Percentiles rank a stretch among this genome's conserved stretches.
Evolutionary conservation across 768 basidiomycete species (phyloP).

Genomic region (Leccinum pellstonianum): DNA sequence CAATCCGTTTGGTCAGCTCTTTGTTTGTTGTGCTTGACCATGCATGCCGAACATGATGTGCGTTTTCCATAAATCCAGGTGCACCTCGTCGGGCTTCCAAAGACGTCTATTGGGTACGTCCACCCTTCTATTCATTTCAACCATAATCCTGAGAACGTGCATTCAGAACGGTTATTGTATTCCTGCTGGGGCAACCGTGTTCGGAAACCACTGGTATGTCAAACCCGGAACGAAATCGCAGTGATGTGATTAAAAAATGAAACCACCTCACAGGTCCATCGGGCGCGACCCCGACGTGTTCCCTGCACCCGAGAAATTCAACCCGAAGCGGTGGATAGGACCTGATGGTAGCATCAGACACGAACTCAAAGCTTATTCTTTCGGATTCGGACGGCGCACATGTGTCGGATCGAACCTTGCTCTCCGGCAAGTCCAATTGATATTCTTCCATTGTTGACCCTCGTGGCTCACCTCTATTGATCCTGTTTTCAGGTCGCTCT

Average conservation of each 20-base stretch:
- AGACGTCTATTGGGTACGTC: constrained; percentile 28
- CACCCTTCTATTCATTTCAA: too few relatives aligned
- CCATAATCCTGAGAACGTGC: neutral
- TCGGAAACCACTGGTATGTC: constrained; percentile 32
- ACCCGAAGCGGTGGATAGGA: constrained; percentile 54
- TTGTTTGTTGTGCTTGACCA: too few relatives aligned
- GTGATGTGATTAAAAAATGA: neutral
- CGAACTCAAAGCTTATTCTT: constrained; percentile 50
- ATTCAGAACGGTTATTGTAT: constrained; percentile 36
- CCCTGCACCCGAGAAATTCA: constrained; percentile 46
- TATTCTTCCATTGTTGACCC: neutral
- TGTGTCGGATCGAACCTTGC: constrained; percentile 28
- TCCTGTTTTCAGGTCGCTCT: constrained; percentile 47
- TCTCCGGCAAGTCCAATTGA: constrained; percentile 17
- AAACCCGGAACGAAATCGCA: neutral
- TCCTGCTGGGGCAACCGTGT: constrained; percentile 34
- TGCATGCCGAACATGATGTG: neutral
- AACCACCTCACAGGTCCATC: constrained; percentile 17
- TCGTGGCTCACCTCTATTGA: neutral
- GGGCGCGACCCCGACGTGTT: constrained; percentile 27
- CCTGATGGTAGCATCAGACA: constrained; percentile 44
- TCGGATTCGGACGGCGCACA: constrained; percentile 50
- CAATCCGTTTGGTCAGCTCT: constrained; percentile 27
- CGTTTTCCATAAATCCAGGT: constrained; percentile 4
- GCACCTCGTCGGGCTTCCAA: constrained; percentile 25